These are phyloP conservation scores for Neonectria coccinea DNA, from an alignment of 2,329 filamentous ascomycete genomes.

Conservation along the genomic window DNA sequence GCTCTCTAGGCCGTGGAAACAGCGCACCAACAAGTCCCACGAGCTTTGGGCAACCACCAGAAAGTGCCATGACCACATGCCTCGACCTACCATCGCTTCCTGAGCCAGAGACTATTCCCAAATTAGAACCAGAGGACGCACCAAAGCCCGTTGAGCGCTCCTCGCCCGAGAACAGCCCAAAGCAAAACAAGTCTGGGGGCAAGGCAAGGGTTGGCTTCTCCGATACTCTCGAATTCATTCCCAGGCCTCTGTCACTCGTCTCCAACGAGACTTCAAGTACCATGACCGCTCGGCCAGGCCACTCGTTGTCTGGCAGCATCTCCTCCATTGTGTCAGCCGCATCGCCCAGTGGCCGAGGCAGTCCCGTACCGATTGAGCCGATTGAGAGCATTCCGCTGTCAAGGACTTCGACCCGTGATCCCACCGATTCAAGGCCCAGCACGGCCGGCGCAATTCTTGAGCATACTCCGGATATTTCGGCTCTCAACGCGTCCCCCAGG, in stretches of 20 bases:
- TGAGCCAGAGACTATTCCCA: conserved; percentile 18
- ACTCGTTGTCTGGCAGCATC: conserved; percentile 82
- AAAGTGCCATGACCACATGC: conserved; percentile 40
- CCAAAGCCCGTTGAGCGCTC: conserved; percentile 9
- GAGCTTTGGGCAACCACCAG: conserved; percentile 51
- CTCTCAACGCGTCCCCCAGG: conserved; percentile 53
- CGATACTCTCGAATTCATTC: conserved; percentile 85
- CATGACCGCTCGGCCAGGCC: conserved; percentile 74
- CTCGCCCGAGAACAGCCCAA: conserved; percentile 32
- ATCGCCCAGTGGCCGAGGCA: conserved; percentile 56
- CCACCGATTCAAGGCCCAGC: conserved; percentile 69
- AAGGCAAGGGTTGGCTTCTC: conserved; percentile 84
- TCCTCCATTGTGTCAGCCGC: conserved; percentile 79
- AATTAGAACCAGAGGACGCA: conserved; percentile 3
- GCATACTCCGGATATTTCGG: conserved; percentile 47
- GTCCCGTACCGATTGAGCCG: conserved; percentile 43
- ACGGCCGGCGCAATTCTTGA: conserved; percentile 79
- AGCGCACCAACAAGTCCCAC: conserved; percentile 75
- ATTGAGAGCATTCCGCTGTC: conserved; percentile 42
- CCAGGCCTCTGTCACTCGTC: conserved; percentile 83
- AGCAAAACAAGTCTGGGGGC: conserved; percentile 52
- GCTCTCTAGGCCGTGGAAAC: conserved; percentile 64
- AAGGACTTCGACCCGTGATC: conserved; percentile 55
- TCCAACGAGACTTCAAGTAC: conserved; percentile 88
- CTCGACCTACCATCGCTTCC: conserved; percentile 16